These are phyloP conservation scores for Phytopythium oedochilum DNA, from an alignment of 352 stramenopile species.

Conservation along the genomic window DNA sequence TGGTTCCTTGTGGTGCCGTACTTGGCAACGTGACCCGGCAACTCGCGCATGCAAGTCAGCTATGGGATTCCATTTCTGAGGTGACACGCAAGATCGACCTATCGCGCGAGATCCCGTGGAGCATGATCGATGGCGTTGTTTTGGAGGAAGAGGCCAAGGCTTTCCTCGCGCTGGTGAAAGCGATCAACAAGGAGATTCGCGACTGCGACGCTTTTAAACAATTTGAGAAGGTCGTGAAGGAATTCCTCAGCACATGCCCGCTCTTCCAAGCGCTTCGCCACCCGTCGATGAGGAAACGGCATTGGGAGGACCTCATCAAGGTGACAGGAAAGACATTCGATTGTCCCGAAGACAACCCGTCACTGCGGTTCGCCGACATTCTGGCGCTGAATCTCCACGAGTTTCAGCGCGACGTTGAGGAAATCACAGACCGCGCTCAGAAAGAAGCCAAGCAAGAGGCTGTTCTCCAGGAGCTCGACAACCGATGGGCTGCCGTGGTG, in stretches of 20 bases:
- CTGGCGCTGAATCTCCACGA: constrained; percentile 80
- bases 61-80: constrained; percentile 87
- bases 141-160: constrained; percentile 93
- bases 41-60: constrained; percentile 64
- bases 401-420: constrained; percentile 81
- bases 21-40: constrained; percentile 73
- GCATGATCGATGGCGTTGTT: constrained; percentile 86
- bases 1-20: constrained; percentile 75
- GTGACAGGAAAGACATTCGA: constrained; percentile 55
- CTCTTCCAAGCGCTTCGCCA: constrained; percentile 77
- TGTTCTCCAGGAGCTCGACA: constrained; percentile 73
- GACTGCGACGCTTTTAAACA: constrained; percentile 91
- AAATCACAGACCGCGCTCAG: constrained; percentile 87
- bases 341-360: constrained; percentile 61
- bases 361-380: constrained; percentile 75
- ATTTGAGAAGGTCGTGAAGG: constrained; percentile 70
- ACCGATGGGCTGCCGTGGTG: constrained; percentile 59
- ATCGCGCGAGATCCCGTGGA: constrained; percentile 89
- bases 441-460: constrained; percentile 92
- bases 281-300: constrained; percentile 63
- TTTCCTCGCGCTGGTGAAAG: constrained; percentile 86
- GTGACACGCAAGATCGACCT: constrained; percentile 88
- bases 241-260: constrained; percentile 74
- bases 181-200: constrained; percentile 81
- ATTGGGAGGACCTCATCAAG: constrained; percentile 67